Evolutionary conservation across 345 rosid genomes (phyloP).

Genomic region (Brassica incana): DNA sequence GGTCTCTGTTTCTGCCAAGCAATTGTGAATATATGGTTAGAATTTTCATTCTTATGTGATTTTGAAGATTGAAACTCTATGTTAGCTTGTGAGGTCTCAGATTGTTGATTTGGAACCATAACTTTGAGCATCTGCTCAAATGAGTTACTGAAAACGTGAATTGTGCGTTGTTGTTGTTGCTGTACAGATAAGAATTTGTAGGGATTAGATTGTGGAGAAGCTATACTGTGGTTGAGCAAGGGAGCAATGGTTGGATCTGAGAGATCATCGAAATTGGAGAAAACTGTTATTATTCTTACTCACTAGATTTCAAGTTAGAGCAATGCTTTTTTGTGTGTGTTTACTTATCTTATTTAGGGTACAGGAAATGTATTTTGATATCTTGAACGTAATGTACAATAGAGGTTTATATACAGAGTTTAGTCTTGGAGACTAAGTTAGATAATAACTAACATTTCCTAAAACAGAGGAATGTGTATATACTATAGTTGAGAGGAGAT

Average conservation of each 20-base stretch:
- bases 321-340: not conserved
- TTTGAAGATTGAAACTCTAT: not conserved
- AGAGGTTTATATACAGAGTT: too few relatives aligned
- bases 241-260: conserved; percentile 24
- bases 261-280: conserved; percentile 25
- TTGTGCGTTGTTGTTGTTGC: conserved; percentile 2
- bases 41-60: conserved; percentile 13
- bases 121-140: not conserved
- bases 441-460: too few relatives aligned
- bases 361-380: too few relatives aligned
- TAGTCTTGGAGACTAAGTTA: too few relatives aligned
- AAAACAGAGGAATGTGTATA: too few relatives aligned
- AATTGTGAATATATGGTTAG: not conserved
- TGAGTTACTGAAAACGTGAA: conserved; percentile 4
- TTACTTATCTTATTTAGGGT: too few relatives aligned
- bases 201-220: conserved; percentile 6
- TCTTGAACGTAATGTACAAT: too few relatives aligned
- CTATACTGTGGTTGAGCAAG: conserved; percentile 6
- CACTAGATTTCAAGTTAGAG: conserved; percentile 34
- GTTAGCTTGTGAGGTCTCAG: not conserved
- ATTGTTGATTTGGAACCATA: not conserved
- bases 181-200: conserved; percentile 35
- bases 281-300: conserved; percentile 36
- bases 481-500: too few relatives aligned
- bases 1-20: not conserved